Evolutionary conservation across 1,139 yeast genomes (phyloP).

Genomic region (Debaryomyces robertsiae): DNA sequence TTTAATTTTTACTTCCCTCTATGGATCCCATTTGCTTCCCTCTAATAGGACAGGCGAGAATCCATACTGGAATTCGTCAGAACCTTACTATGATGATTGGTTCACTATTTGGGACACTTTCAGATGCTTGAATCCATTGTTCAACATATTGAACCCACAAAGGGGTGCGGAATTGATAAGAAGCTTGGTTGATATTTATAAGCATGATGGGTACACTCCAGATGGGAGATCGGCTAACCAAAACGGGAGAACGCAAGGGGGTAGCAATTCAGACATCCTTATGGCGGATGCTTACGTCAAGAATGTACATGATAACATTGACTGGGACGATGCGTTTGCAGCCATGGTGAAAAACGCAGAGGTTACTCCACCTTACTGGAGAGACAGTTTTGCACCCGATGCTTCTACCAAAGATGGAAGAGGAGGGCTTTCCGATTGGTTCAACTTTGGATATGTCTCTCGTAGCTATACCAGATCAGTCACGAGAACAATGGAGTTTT

Average conservation of each 20-base stretch:
- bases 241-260: constrained; percentile 44
- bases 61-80: constrained; percentile 25
- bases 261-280: constrained; percentile 42
- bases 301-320: constrained; percentile 22
- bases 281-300: constrained; percentile 42
- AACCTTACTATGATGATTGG: constrained; percentile 41
- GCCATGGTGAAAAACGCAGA: constrained; percentile 44
- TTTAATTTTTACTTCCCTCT: constrained; percentile 32
- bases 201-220: constrained; percentile 40
- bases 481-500: constrained; percentile 41
- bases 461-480: constrained; percentile 34
- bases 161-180: constrained; percentile 36
- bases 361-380: constrained; percentile 29
- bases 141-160: constrained; percentile 30
- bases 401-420: constrained; percentile 33
- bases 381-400: constrained; percentile 30
- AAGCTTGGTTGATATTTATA: constrained; percentile 31
- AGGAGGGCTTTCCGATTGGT: constrained; percentile 38
- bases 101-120: constrained; percentile 46
- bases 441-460: constrained; percentile 31
- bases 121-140: constrained; percentile 35
- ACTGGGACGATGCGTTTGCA: constrained; percentile 36
- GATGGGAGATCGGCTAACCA: constrained; percentile 43
- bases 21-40: constrained; percentile 38
- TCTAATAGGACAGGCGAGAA: constrained; percentile 41